A percentile compares a stretch with the other conserved stretches of the same genome.
Conservation (phyloP, 2,329 filamentous ascomycete species). For the Fusarium annulatum region DNA sequence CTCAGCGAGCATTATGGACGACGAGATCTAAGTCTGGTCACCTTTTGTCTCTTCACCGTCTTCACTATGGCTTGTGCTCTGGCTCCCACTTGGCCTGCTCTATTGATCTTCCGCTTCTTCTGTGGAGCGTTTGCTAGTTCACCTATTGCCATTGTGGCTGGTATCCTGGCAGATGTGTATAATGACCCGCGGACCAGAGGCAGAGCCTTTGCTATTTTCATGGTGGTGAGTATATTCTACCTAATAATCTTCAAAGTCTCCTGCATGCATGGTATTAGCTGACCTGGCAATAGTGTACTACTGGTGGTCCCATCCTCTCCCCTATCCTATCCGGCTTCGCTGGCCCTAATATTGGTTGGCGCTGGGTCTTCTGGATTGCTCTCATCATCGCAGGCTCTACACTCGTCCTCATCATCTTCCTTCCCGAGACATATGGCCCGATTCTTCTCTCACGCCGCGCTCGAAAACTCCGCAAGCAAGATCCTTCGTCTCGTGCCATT, state of each 20-base stretch:
- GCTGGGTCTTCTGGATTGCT: slow-evolving; percentile 77
- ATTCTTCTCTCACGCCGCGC: slow-evolving; percentile 69
- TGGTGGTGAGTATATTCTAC: slow-evolving; percentile 61
- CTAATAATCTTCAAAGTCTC: background rate
- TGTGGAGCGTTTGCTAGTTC: slow-evolving; percentile 65
- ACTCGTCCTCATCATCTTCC: slow-evolving; percentile 68
- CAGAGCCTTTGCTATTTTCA: slow-evolving; percentile 71
- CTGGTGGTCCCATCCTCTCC: slow-evolving; percentile 73
- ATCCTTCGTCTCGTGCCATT: slow-evolving; percentile 62
- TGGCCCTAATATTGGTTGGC: slow-evolving; percentile 69
- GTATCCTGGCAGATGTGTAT: slow-evolving; percentile 75
- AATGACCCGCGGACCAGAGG: slow-evolving; percentile 62
- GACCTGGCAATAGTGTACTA: slow-evolving; percentile 60
- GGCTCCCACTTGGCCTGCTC: slow-evolving; percentile 61
- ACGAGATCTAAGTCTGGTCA: slow-evolving; percentile 56
- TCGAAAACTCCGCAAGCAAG: slow-evolving; percentile 64
- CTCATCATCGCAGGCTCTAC: slow-evolving; percentile 74
- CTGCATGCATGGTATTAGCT: slow-evolving; percentile 9
- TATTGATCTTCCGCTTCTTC: slow-evolving; percentile 67
- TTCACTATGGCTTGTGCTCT: slow-evolving; percentile 68
- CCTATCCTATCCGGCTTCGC: slow-evolving; percentile 74
- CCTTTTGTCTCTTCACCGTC: slow-evolving; percentile 60
- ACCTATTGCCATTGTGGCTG: slow-evolving; percentile 71
- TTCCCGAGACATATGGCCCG: slow-evolving; percentile 73
- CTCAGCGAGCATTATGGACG: slow-evolving; percentile 74